Percentiles rank a stretch among this genome's conserved stretches.
Conservation (phyloP, 1,284 basidiomycete genomes). For the Trichosporon asahii region DNA sequence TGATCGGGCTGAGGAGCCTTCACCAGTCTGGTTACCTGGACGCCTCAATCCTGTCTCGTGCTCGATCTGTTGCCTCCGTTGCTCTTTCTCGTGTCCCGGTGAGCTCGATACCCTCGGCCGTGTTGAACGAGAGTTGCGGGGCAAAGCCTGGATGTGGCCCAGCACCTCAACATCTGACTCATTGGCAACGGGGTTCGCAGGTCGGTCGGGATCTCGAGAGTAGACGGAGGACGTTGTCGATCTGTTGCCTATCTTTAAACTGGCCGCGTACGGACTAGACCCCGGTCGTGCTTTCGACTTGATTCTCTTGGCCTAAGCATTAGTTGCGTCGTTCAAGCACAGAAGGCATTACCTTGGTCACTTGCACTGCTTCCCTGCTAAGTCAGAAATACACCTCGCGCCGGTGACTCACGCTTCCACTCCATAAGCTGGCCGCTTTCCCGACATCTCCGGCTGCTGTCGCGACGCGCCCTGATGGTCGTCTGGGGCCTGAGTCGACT, state of each 20-base stretch:
- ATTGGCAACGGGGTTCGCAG: too few species aligned
- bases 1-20: background rate
- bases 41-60: background rate
- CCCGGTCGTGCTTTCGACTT: background rate
- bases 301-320: background rate
- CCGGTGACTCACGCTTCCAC: background rate
- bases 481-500: background rate
- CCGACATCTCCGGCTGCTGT: background rate
- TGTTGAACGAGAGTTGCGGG: too few species aligned
- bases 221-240: background rate
- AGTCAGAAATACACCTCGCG: background rate
- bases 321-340: background rate
- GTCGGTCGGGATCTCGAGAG: background rate
- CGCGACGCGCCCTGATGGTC: background rate
- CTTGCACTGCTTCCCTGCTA: background rate
- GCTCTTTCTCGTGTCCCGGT: background rate
- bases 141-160: too few species aligned
- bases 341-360: background rate
- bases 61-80: background rate
- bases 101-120: background rate
- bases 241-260: background rate
- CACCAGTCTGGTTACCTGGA: background rate
- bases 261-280: background rate
- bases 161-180: too few species aligned
- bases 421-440: background rate